Percentiles rank a stretch among this genome's conserved stretches.
These are phyloP conservation scores for Heliosperma pusillum DNA, from an alignment of 148 eudicot species.

Conservation along the genomic window DNA sequence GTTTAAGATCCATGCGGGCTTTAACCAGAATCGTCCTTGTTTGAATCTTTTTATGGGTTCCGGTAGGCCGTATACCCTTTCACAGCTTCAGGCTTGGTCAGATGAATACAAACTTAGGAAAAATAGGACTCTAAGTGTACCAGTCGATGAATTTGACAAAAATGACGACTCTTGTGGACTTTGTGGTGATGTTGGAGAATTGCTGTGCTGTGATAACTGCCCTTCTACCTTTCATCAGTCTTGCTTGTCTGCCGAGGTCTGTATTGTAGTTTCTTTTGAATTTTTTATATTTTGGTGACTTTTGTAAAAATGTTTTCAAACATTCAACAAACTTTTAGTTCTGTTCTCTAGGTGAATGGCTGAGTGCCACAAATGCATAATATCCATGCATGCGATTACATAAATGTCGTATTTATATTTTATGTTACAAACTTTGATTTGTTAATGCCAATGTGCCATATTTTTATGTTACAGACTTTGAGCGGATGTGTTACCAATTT, in stretches of 20 bases:
- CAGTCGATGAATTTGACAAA: slow-evolving; percentile 56
- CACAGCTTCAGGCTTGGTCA: slow-evolving; percentile 98
- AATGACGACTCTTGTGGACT: slow-evolving; percentile 95
- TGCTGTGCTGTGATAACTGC: slow-evolving; percentile 93
- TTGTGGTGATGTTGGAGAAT: slow-evolving; percentile 97
- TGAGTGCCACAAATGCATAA: neutral
- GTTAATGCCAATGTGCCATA: neutral
- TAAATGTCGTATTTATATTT: neutral
- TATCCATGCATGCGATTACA: slow-evolving; percentile 1
- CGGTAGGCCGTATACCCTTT: slow-evolving; percentile 68
- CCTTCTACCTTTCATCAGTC: slow-evolving; percentile 92
- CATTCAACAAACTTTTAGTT: neutral
- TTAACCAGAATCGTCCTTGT: slow-evolving; percentile 53
- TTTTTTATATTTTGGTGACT: slow-evolving; percentile 4
- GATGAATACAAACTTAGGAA: slow-evolving; percentile 80
- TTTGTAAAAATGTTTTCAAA: neutral
- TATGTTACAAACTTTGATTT: slow-evolving; percentile 1
- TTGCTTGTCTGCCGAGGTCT: slow-evolving; percentile 80
- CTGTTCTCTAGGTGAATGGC: neutral
- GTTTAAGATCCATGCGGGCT: slow-evolving; percentile 81
- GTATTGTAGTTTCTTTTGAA: slow-evolving; percentile 25
- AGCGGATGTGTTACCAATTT: neutral
- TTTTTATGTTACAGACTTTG: neutral
- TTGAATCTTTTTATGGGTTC: slow-evolving; percentile 81
- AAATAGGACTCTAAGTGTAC: slow-evolving; percentile 40